Conservation (phyloP, 441 rosid species). For the Croton setiger region DNA sequence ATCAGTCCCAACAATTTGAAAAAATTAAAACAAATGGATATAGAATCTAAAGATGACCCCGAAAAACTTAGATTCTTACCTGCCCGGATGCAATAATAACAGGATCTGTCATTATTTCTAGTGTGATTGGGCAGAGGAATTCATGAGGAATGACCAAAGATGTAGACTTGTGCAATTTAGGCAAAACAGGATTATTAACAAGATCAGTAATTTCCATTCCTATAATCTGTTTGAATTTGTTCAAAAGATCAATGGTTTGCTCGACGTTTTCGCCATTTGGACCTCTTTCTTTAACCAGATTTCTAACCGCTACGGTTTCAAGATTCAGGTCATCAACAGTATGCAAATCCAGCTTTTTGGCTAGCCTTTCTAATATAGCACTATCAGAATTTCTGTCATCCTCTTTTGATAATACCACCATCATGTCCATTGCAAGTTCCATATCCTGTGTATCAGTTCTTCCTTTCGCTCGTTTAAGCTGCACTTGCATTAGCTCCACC, state of each 20-base stretch:
- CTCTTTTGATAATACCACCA: constrained; percentile 60
- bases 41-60: too few relatives aligned
- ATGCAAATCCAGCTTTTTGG: constrained; percentile 60
- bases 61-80: constrained; percentile 31
- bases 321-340: constrained; percentile 46
- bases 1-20: background rate
- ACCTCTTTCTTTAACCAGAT: constrained; percentile 38
- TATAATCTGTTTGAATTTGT: constrained; percentile 52
- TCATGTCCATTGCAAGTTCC: constrained; percentile 78
- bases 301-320: constrained; percentile 51
- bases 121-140: constrained; percentile 73
- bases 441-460: constrained; percentile 79
- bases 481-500: constrained; percentile 53
- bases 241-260: constrained; percentile 54
- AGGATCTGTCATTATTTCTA: constrained; percentile 80
- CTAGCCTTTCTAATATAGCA: constrained; percentile 67
- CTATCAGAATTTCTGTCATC: constrained; percentile 61
- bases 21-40: too few relatives aligned
- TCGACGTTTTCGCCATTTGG: constrained; percentile 38
- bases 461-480: constrained; percentile 52
- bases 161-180: constrained; percentile 34
- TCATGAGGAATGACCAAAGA: constrained; percentile 63
- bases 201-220: constrained; percentile 49
- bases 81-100: constrained; percentile 79
- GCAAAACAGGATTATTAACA: constrained; percentile 28